Conservation (phyloP, 139 green algal species). For the Bryopsis sp. region DNA sequence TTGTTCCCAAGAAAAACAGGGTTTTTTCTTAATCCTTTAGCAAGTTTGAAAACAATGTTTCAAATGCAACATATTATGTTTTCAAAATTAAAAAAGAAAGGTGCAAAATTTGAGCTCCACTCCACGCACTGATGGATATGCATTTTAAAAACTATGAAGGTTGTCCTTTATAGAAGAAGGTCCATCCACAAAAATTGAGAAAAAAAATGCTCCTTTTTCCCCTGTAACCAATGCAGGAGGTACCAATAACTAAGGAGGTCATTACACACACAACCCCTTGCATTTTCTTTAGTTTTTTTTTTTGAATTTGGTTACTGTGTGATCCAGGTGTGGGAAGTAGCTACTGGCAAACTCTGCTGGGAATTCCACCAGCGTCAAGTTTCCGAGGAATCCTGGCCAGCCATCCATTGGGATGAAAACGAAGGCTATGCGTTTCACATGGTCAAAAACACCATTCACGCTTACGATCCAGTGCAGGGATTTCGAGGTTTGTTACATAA, state of each 20-base stretch:
- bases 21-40: too few species aligned
- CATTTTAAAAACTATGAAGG: neutral
- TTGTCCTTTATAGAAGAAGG: neutral
- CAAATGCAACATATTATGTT: too few species aligned
- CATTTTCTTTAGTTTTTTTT: too few species aligned
- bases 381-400: slow-evolving; percentile 55
- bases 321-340: slow-evolving; percentile 49
- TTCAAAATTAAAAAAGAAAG: too few species aligned
- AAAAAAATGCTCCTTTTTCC: too few species aligned
- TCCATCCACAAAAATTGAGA: too few species aligned
- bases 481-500: slow-evolving; percentile 44
- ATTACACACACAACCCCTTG: too few species aligned
- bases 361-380: slow-evolving; percentile 49
- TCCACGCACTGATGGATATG: neutral
- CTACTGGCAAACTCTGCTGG: slow-evolving; percentile 29
- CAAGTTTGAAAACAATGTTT: too few species aligned
- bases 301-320: neutral
- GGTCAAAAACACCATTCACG: slow-evolving; percentile 80
- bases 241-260: too few species aligned
- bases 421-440: slow-evolving; percentile 48
- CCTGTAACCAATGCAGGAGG: too few species aligned
- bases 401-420: slow-evolving; percentile 62
- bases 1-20: too few species aligned
- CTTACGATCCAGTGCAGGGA: slow-evolving; percentile 52
- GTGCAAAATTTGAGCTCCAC: too few species aligned